Conservation (phyloP, 164 flowering plant species). For the Euptelea pleiosperma region DNA sequence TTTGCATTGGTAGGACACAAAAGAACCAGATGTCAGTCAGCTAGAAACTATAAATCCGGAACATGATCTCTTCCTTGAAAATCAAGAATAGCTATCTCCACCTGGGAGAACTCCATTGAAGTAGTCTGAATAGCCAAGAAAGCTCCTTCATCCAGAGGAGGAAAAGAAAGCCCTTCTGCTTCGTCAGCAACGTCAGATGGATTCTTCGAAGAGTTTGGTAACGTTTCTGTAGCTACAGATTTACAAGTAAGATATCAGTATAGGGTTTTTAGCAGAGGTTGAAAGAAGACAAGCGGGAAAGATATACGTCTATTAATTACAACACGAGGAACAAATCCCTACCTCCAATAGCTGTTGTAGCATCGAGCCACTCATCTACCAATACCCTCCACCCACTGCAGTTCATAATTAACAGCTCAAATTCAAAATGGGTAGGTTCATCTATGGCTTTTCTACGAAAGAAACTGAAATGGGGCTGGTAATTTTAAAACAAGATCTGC, state of each 20-base stretch:
- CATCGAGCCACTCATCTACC: slow-evolving; percentile 71
- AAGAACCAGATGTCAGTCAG: slow-evolving; percentile 30
- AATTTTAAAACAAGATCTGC: no score
- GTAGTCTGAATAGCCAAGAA: slow-evolving; percentile 53
- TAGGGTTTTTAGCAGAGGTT: no score
- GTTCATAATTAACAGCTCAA: slow-evolving; percentile 4
- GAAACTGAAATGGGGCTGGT: not conserved
- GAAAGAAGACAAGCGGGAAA: not conserved
- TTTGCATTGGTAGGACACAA: slow-evolving; percentile 13
- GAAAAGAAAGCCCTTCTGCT: slow-evolving; percentile 79
- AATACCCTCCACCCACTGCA: slow-evolving; percentile 75
- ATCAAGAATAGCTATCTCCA: slow-evolving; percentile 14
- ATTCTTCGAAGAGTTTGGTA: slow-evolving; percentile 76
- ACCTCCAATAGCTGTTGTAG: slow-evolving; percentile 51
- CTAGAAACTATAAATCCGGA: not conserved
- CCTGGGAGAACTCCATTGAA: slow-evolving; percentile 74
- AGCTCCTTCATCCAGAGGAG: slow-evolving; percentile 80
- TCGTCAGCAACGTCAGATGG: slow-evolving; percentile 68
- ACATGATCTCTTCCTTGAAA: not conserved
- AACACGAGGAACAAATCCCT: slow-evolving; percentile 10
- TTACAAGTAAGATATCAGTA: not conserved
- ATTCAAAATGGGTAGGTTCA: no score
- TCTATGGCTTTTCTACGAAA: not conserved
- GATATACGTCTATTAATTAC: not conserved
- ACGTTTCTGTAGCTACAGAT: no score